Base-by-base conservation (phyloP, 2,329 filamentous ascomycete species). In the Aspergillus neotritici region DNA sequence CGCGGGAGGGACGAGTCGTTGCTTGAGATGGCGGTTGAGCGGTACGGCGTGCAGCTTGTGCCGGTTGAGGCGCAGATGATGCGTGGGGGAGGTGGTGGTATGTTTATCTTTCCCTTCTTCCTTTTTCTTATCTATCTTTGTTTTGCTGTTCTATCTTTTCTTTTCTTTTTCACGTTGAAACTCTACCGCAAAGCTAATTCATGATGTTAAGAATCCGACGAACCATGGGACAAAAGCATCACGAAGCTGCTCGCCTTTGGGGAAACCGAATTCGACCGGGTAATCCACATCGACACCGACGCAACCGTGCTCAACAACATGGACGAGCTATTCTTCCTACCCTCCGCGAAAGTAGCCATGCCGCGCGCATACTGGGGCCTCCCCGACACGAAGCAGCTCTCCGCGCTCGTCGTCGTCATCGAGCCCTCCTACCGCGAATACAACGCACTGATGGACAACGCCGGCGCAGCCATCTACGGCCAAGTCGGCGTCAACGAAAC, bases 311-410 rank as follows among this genome's bases (percentile, higher is more conserved):
- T 84, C 4, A 70, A 81, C 46, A 65, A 72, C 15, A 76, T 87
- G 72, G 84, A 88, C 52, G 83, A 87, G 42, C 72, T 87, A 0
- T 88, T 88, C 64, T 74, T 83, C 21, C 69, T 84, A 1, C 84
- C 84, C 0, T 60, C 68, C 1, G 73, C 76, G 1, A 69, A 76
- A 1, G 74, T 84, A 4, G 83, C 83, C 3, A 82, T 87, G 76
- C 82, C 84, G 1, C 77, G 80, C 28, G 84, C 84, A 7, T 87
- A 87, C 61, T 87, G 84, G 84, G 68, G 80, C 1, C 70, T 77
- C 4, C 76, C 76, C 0, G 67, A 72, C 1, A 69, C 68, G 7
- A 70, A 71, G 49, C 70, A 73, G 2, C 69, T 87, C 9, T 79
- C 80, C 0, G 80, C 79, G 2, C 73, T 82, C 33, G 56, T 86